These are phyloP conservation scores for Clonostachys sp. DNA, from an alignment of 2,329 filamentous ascomycete species.

Conservation along the genomic window DNA sequence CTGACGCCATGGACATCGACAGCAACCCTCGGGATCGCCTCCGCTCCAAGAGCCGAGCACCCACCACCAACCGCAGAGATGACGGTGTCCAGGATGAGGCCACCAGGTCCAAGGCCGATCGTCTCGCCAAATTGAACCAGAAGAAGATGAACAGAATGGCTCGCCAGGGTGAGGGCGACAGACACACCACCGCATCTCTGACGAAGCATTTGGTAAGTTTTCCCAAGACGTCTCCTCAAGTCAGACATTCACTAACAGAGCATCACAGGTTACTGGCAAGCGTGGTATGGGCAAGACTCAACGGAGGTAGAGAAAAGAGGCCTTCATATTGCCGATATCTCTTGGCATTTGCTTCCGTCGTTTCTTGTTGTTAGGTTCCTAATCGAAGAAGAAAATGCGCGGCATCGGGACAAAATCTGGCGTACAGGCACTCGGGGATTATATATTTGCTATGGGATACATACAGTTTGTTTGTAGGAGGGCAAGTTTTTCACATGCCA, in stretches of 20 bases:
- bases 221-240: conserved; percentile 1
- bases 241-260: conserved; percentile 19
- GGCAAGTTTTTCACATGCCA: no score
- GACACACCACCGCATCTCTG: conserved; percentile 76
- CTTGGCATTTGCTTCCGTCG: conserved; percentile 4
- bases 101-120: conserved; percentile 74
- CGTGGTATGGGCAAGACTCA: conserved; percentile 87
- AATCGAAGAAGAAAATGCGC: neutral
- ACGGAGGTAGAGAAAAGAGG: conserved; percentile 48
- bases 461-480: no score
- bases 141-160: conserved; percentile 99
- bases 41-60: conserved; percentile 68
- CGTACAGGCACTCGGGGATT: no score
- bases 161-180: conserved; percentile 92
- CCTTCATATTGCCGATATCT: conserved; percentile 4
- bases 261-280: conserved; percentile 75
- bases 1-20: conserved; percentile 74
- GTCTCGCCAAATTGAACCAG: conserved; percentile 83
- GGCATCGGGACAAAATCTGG: no score
- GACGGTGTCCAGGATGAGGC: conserved; percentile 70
- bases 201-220: conserved; percentile 84
- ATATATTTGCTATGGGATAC: no score
- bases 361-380: conserved; percentile 4
- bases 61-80: conserved; percentile 60
- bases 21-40: conserved; percentile 50